Evolutionary conservation across 305 asterid species (phyloP), one percentile per base, ranked within the genome.

Genomic region (Fraxinus greggii): DNA sequence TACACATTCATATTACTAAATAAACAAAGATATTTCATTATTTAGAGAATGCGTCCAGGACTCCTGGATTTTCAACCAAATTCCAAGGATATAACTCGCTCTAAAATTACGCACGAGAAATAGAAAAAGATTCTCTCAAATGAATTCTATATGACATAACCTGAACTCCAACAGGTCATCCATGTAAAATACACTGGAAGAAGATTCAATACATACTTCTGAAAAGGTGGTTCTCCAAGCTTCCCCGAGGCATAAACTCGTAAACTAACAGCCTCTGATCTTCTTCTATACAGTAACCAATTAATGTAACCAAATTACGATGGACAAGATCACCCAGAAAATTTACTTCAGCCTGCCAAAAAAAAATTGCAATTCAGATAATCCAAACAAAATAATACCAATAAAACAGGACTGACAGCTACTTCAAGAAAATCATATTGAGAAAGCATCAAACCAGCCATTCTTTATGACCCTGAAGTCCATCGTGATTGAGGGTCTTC

Each of bases 401-500:
- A 65, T 28, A 36, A 82, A 80, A 32, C 45, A 51, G 32, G 7
- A 83, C 24, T 17, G 21, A 82, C 21, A 79, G 78, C 63, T 42
- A 79, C 42, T 56, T 82, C 6, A 69, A 75, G 33, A 12, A 72
- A 79, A 61, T 72, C 42, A 51, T 51, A 51, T 54, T 29, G 76
- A 86, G 87, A 86, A 86, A 85, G 87, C 72, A 51, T 28, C 94
- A 21, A 85, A 91, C 95, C 97, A 93, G 97, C 98, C 98, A 95
- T 90, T 95, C 98, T 91, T 90, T 95, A 88, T 94, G 98, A 85
- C 98, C 98, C 95, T 94, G 98, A 89, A 93, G 93, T 74, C 98
- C 98, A 70, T 94, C 98, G 35, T 95, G 98, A 89, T 95, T 95
- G 36, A 95, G 91, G 83, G 98, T 95, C 83, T 95, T 95, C 84